Percentiles rank a stretch among this genome's conserved stretches.
Conservation (phyloP, 1,284 basidiomycete species). For the Leccinum ambiguum region DNA sequence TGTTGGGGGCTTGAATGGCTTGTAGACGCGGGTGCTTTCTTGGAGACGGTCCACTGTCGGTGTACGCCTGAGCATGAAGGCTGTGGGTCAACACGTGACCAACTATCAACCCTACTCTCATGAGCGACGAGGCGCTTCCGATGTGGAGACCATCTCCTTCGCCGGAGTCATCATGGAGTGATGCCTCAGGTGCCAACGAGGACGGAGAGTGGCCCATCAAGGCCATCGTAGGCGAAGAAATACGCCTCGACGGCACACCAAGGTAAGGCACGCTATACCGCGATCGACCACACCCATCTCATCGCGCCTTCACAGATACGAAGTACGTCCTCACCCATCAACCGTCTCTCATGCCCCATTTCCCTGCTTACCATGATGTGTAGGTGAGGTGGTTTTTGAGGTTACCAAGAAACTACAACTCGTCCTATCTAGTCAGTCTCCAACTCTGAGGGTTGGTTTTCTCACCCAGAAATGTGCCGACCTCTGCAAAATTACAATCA, state of each 20-base stretch:
- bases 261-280: conserved; percentile 25
- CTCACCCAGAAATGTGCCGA: too few relatives aligned
- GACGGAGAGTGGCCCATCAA: conserved; percentile 36
- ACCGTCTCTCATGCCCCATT: background rate
- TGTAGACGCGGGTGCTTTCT: conserved; percentile 69
- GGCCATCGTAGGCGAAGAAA: conserved; percentile 36
- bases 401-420: too few relatives aligned
- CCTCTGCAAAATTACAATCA: too few relatives aligned
- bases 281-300: conserved; percentile 4
- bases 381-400: too few relatives aligned
- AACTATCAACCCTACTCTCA: background rate
- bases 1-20: conserved; percentile 80
- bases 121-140: conserved; percentile 4
- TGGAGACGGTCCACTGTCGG: conserved; percentile 68
- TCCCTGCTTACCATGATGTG: background rate
- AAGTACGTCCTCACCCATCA: conserved; percentile 26
- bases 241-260: conserved; percentile 33
- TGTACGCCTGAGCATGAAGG: conserved; percentile 62
- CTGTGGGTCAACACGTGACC: background rate
- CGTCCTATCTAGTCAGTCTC: too few relatives aligned
- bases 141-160: conserved; percentile 34
- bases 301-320: conserved; percentile 29
- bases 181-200: conserved; percentile 32
- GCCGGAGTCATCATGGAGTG: conserved; percentile 29
- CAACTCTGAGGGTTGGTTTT: too few relatives aligned